Conservation (phyloP, 192 early-diverging fungal species). For the Cladochytrium replicatum region DNA sequence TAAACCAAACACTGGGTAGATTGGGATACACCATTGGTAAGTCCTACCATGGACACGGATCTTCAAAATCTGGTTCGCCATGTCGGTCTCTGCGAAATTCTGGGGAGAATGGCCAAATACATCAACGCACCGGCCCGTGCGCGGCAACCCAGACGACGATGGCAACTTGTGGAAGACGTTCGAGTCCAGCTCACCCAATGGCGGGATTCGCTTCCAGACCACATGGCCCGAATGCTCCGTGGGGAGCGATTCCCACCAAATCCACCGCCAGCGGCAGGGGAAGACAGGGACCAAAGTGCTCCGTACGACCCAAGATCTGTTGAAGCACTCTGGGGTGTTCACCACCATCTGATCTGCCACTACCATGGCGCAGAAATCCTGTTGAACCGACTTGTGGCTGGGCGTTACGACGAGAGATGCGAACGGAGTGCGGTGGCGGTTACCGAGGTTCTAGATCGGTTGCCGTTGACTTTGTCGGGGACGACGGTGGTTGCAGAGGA, state of each 20-base stretch:
- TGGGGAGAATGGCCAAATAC: conserved; percentile 33
- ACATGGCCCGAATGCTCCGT: conserved; percentile 11
- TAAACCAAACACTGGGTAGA: conserved; percentile 12
- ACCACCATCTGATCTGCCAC: conserved; percentile 33
- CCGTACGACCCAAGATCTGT: not conserved
- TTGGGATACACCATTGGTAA: conserved; percentile 38
- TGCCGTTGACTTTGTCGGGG: no score
- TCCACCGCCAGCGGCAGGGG: not conserved
- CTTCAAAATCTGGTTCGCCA: conserved; percentile 22
- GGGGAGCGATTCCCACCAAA: not conserved
- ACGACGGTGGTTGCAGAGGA: no score
- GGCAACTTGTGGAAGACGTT: conserved; percentile 18
- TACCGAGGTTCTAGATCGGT: conserved; percentile 16
- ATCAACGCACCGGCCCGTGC: conserved; percentile 28
- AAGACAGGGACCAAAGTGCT: not conserved
- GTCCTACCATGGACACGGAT: conserved; percentile 10
- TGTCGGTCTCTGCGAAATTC: conserved; percentile 35
- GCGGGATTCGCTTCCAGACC: conserved; percentile 16
- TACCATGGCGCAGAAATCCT: conserved; percentile 34
- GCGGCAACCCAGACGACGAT: conserved; percentile 1
- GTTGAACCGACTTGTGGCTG: conserved; percentile 24
- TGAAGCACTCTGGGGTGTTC: conserved; percentile 25
- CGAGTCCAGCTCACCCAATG: conserved; percentile 18
- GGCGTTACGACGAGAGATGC: conserved; percentile 19
- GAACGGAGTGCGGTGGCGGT: conserved; percentile 20